Evolutionary conservation across 2,329 filamentous ascomycete genomes (phyloP).

Genomic region (Beauveria brongniartii): DNA sequence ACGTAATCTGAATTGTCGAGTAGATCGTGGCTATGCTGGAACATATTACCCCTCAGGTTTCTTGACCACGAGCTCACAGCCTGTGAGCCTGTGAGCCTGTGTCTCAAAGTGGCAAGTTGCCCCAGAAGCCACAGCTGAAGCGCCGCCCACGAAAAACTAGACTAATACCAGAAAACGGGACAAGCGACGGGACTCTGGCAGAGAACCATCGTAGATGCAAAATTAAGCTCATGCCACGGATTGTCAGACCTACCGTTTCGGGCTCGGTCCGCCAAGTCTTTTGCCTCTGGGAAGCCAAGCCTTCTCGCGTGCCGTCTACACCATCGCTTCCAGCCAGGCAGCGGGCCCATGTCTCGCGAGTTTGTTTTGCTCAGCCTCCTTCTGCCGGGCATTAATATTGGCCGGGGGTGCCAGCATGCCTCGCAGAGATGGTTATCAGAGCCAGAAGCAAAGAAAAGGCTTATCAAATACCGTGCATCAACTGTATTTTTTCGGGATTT

Average conservation of each 20-base stretch:
- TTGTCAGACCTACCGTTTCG: conserved; percentile 5
- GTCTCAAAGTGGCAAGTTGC: neutral
- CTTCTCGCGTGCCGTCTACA: neutral
- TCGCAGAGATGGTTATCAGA: neutral
- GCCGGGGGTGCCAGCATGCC: neutral
- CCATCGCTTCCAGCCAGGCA: neutral
- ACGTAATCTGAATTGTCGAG: neutral
- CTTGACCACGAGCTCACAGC: neutral
- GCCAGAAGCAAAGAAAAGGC: neutral
- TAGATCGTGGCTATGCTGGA: conserved; percentile 7
- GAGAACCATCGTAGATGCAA: conserved; percentile 1
- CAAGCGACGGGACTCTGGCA: neutral
- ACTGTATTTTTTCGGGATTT: neutral
- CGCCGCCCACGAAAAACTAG: neutral
- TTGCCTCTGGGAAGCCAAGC: conserved; percentile 5
- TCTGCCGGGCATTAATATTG: conserved; percentile 4
- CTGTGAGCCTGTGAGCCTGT: too few species aligned
- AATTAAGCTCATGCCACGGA: neutral
- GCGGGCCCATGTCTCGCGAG: neutral
- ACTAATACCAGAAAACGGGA: neutral
- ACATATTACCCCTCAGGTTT: neutral
- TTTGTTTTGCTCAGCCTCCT: conserved; percentile 7
- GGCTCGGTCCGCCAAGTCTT: conserved; percentile 5
- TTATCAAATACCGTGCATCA: neutral
- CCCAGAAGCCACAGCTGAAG: too few species aligned